phyloP scores from a whole-genome alignment of 2,329 filamentous ascomycete species.

The Waltergamsia citrina region DNA sequence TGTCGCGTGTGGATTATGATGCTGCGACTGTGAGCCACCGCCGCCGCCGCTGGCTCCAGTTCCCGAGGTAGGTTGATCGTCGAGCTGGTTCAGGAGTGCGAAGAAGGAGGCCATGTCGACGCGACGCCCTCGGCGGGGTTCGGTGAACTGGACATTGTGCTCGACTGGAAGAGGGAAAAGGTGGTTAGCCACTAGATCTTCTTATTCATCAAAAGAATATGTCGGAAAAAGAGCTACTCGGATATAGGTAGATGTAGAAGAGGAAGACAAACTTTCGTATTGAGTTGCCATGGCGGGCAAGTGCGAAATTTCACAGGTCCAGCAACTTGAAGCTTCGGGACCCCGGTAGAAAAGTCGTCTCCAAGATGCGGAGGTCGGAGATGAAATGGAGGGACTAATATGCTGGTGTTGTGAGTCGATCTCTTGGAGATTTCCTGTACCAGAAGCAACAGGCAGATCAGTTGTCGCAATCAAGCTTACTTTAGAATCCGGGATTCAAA shows the following conservation, averaged over 20 bases:
- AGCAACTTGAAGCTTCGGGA: too few species aligned
- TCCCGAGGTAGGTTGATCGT: constrained; percentile 21
- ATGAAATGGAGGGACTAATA: too few species aligned
- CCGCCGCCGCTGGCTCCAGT: not conserved
- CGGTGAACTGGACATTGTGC: constrained; percentile 46
- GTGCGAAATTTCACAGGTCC: too few species aligned
- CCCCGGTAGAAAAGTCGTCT: too few species aligned
- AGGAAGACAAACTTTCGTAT: constrained; percentile 38
- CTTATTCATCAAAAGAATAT: too few species aligned
- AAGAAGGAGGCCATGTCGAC: constrained; percentile 56
- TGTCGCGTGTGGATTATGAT: constrained; percentile 44
- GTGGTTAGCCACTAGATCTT: constrained; percentile 6
- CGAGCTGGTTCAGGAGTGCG: constrained; percentile 45
- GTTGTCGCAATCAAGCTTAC: too few species aligned
- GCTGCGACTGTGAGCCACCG: constrained; percentile 17
- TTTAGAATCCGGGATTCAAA: too few species aligned
- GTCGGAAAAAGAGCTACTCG: too few species aligned
- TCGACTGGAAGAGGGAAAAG: constrained; percentile 38
- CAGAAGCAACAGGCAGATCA: too few species aligned
- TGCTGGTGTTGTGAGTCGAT: too few species aligned
- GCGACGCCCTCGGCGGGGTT: constrained; percentile 35
- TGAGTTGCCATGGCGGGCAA: constrained; percentile 39
- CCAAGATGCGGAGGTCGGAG: not conserved
- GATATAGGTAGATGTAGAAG: constrained; percentile 2
- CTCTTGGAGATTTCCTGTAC: too few species aligned